phyloP scores from a whole-genome alignment of 208 protist species.

The Wallacemonas sp. region DNA sequence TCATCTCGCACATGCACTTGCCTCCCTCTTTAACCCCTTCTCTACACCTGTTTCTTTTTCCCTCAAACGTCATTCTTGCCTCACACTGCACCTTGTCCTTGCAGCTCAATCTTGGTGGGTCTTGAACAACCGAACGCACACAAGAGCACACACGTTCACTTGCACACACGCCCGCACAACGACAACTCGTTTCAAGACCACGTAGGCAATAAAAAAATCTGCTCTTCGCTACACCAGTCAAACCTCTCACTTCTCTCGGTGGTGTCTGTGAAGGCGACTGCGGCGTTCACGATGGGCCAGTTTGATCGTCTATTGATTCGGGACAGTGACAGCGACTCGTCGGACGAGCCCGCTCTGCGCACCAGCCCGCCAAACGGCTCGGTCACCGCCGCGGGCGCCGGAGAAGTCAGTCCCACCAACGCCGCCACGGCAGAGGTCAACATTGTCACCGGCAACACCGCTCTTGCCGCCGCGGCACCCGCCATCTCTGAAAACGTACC shows the following conservation, averaged over 20 bases:
- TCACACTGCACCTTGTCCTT: too few species aligned
- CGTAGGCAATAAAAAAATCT: slow-evolving; percentile 7
- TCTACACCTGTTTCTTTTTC: slow-evolving; percentile 3
- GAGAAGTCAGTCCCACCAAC: neutral
- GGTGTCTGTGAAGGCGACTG: slow-evolving; percentile 61
- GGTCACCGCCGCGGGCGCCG: neutral
- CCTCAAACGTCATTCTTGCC: too few species aligned
- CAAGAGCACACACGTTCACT: neutral
- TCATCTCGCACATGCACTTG: too few species aligned
- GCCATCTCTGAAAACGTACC: too few species aligned
- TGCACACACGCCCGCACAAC: neutral
- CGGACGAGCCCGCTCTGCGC: slow-evolving; percentile 14
- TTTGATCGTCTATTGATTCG: slow-evolving; percentile 51
- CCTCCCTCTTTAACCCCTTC: neutral
- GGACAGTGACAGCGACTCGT: slow-evolving; percentile 64
- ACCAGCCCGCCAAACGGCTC: neutral
- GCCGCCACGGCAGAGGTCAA: neutral
- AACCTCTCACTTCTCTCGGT: slow-evolving; percentile 45
- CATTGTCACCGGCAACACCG: neutral
- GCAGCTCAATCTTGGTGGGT: slow-evolving; percentile 5
- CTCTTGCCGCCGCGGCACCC: neutral
- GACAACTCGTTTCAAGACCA: neutral
- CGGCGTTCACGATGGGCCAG: slow-evolving; percentile 26
- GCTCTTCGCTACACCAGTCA: slow-evolving; percentile 12
- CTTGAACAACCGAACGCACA: too few species aligned